Evolutionary conservation across 108 stramenopile genomes (phyloP).

Genomic region (Nitzschia sp.): DNA sequence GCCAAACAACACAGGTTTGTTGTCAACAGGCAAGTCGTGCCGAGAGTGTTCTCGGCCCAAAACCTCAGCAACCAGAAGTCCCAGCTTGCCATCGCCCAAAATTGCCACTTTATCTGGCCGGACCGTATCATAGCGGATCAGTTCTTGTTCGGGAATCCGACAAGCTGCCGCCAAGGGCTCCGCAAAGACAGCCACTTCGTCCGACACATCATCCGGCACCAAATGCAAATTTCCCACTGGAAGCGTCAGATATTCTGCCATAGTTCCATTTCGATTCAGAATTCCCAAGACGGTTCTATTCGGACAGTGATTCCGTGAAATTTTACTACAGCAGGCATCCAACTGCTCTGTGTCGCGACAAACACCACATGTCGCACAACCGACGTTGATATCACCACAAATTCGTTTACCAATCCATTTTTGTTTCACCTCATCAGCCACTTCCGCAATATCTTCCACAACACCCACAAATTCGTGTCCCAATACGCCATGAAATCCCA

Average conservation of each 20-base stretch:
- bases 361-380: conserved; percentile 55
- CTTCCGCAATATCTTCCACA: conserved; percentile 38
- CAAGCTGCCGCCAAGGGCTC: conserved; percentile 84
- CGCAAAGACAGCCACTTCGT: conserved; percentile 72
- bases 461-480: conserved; percentile 83
- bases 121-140: conserved; percentile 33
- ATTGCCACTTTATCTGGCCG: conserved; percentile 58
- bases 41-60: conserved; percentile 57
- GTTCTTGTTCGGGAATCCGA: conserved; percentile 70
- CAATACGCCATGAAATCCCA: conserved; percentile 67
- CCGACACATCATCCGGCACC: conserved; percentile 51
- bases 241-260: conserved; percentile 71
- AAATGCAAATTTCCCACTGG: conserved; percentile 66
- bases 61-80: conserved; percentile 75
- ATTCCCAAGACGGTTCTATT: conserved; percentile 76
- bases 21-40: conserved; percentile 2
- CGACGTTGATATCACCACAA: conserved; percentile 76
- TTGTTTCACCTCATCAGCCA: conserved; percentile 11
- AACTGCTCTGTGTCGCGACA: conserved; percentile 33
- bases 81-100: conserved; percentile 80
- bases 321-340: conserved; percentile 26
- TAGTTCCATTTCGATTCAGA: conserved; percentile 68
- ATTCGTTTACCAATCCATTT: conserved; percentile 56
- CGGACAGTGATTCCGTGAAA: conserved; percentile 74
- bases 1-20: conserved; percentile 61